Evolutionary conservation across 2,329 filamentous ascomycete genomes (phyloP), one percentile per base, ranked within the genome.

Genomic region (Coniochaeta hoffmannii): DNA sequence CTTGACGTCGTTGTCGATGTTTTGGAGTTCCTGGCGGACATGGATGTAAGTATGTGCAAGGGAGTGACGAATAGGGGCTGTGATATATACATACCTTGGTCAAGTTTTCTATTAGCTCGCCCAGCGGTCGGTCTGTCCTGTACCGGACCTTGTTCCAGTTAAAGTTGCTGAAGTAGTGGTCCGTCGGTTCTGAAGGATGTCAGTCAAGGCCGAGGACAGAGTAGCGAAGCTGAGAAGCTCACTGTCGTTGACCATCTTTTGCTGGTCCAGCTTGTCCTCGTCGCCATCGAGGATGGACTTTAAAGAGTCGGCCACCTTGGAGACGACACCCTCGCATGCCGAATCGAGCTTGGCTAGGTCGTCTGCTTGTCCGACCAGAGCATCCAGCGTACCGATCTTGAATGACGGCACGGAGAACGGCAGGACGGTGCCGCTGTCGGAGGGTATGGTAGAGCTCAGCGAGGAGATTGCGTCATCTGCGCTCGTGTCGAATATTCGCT

Each of bases 61-160:
- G 12, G 28, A 4, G 14, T 8, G 2, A 38, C 17, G 15, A 17
- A 15, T 28, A 38, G 50, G 14, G 31, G 2, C 12, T 24, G 28
- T 9, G 15, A 34, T 9, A 19, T 50, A 24, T 8, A 32, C 63
- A 14, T 64, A 90, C 90, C 83, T 96, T 97, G 68, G 96, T 90
- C 57, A 99, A 76, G 38, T 86, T 86, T 69, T 91, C 88, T 64
- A 97, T 87, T 57, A 97, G 79, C 68, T 97, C 93, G 55, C 85
- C 81, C 58, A 99, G 82, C 53, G 93, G 83, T 70, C 93, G 95
- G 72, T 99, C 94, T 59, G 89, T 87, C 65, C 94, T 86, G 73
- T 97, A 99, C 70, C 96, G 94, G 73, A 96, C 90, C 73, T 94
- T 97, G 76, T 97, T 97, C 94, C 94, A 99, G 62, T 84, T 82